A percentile compares a stretch with the other conserved stretches of the same genome.
These are phyloP conservation scores for Thielaviopsis euricoi DNA, from an alignment of 2,329 filamentous ascomycete species.

Conservation along the genomic window DNA sequence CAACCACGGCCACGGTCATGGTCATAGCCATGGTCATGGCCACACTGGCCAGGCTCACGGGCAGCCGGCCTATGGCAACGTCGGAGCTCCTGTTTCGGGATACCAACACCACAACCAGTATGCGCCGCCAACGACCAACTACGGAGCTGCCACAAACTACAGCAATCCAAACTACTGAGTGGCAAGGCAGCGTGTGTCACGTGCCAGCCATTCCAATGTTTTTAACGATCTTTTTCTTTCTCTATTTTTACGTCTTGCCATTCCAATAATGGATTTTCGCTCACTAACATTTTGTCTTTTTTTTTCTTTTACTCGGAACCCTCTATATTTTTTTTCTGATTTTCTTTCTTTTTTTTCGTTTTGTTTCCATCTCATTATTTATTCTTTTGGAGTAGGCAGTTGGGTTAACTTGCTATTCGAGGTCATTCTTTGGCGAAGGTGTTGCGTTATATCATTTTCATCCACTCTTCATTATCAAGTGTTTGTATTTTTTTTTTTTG, in stretches of 20 bases:
- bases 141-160: conserved; percentile 7
- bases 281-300: neutral
- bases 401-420: conserved; percentile 4
- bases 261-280: neutral
- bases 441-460: neutral
- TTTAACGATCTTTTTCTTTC: neutral
- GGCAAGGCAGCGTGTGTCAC: neutral
- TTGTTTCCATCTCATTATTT: neutral
- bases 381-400: conserved; percentile 2
- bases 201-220: neutral
- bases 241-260: neutral
- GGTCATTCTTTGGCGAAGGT: conserved; percentile 2
- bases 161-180: conserved; percentile 8
- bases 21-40: neutral
- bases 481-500: conserved; percentile 1
- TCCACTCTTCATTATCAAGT: neutral
- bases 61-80: conserved; percentile 12
- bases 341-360: neutral
- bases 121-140: conserved; percentile 8
- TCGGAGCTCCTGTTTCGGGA: conserved; percentile 12
- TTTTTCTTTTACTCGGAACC: neutral
- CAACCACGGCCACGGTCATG: conserved; percentile 8
- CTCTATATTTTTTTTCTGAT: neutral
- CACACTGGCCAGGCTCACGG: conserved; percentile 6
- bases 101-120: conserved; percentile 15